Evolutionary conservation across 441 rosid genomes (phyloP), one percentile per base, ranked within the genome.

Genomic region (Brassica hybrid): DNA sequence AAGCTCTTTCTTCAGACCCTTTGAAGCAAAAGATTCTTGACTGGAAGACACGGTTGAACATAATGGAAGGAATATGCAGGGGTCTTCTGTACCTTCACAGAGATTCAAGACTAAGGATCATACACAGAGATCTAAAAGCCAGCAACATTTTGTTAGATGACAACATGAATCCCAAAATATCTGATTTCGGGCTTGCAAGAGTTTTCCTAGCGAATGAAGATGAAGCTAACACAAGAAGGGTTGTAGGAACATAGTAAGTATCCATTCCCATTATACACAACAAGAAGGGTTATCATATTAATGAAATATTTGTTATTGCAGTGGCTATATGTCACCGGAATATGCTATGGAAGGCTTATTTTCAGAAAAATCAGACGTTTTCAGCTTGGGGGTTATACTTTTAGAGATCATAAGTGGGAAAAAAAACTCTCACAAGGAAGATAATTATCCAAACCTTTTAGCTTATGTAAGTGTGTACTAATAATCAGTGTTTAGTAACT

Each of bases 221-320:
- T 65, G 96, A 92, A 84, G 88, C 91, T 23, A 94, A 88, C 82
- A 92, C 96, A 8, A 84, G 83, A 80, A 82, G 97, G 69, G 96
- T 92, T 48, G 98, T 94, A 30, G 98, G 98, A 68, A 94, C 97
- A 75, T 94, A 89, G 97, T 94, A 87, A 88, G 98, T 73, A 34
- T 43, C 43, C 45, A 34, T 65, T 65, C 23, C 30, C 1, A 23
- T 23, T n/a, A n/a, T n/a, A n/a, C n/a, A n/a, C n/a, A n/a, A n/a
- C n/a, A n/a, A n/a, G n/a, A n/a, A n/a, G n/a, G n/a, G n/a, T n/a
- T n/a, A n/a, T n/a, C n/a, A n/a, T n/a, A n/a, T n/a, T n/a, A n/a
- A n/a, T n/a, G n/a, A n/a, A n/a, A n/a, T n/a, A n/a, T n/a, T n/a
- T n/a, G 16, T 23, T 58, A 25, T 56, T 85, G 74, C 82, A 88